Base-by-base conservation (phyloP, 1,284 basidiomycete genomes). In the Leccinum pallidistipes region DNA sequence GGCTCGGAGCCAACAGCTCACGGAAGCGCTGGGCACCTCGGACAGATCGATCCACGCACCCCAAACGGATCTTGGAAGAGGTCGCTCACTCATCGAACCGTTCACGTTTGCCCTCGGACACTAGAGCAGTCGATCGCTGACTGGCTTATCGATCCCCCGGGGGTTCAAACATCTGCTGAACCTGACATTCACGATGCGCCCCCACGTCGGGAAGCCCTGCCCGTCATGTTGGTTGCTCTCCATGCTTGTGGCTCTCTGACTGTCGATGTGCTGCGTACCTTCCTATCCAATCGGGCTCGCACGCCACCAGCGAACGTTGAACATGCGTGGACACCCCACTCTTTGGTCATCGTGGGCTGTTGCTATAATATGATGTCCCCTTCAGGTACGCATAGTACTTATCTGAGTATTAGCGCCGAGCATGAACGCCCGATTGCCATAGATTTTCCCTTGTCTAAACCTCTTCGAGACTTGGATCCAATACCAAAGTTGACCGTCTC, bases 181-280 rank as follows among this genome's bases (percentile, higher is more conserved):
- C n/a, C 27, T 24, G 12, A 53, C 52, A 52, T 51, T 11, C 45
- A 49, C 47, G 45, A 43, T 27, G 18, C 53, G 18, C 36, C 53
- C 11, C 38, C 49, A 32, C n/a, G 3, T 16, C 24, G 14, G 34
- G 62, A 64, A 24, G 74, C 76, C 3, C 66, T 77, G 8, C 84
- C 84, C 3, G 79, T 89, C 5, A 72, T 87, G 34, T 76, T 90
- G 55, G 81, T 90, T 32, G 88, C 85, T 11, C 78, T 91, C 51
- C 88, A 91, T 65, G 86, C 79, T 6, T 82, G 78, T 61, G 82
- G 82, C 5, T 81, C 82, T 3, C 74, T 84, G 14, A 81, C 81
- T 2, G 71, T 79, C 47, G 77, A 82, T 61, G 77, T 83, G 8
- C 59, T 83, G 43, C 79, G 80, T 24, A 71, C 77, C 21, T 75